Conservation (phyloP, 257 asterid genomes). For the Cinchona pubescens region DNA sequence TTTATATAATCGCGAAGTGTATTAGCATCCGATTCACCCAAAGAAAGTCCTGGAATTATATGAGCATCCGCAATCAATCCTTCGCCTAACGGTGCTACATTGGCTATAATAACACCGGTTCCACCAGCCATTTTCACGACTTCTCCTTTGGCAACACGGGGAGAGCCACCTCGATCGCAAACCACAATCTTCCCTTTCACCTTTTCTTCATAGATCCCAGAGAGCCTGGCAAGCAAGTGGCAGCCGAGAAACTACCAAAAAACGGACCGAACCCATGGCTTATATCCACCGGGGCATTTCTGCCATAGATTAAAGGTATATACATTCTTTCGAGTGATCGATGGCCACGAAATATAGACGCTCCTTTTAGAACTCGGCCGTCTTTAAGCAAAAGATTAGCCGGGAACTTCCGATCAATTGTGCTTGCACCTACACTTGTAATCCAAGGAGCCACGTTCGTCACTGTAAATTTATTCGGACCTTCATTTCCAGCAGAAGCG, state of each 20-base stretch:
- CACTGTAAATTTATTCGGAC: conserved; percentile 61
- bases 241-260: conserved; percentile 37
- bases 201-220: conserved; percentile 42
- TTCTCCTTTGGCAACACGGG: conserved; percentile 69
- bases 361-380: conserved; percentile 52
- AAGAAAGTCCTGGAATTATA: conserved; percentile 58
- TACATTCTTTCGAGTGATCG: conserved; percentile 25
- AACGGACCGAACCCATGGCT: conserved; percentile 22
- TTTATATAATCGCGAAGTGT: conserved; percentile 40
- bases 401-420: conserved; percentile 69
- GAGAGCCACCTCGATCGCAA: conserved; percentile 72
- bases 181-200: conserved; percentile 73
- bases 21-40: conserved; percentile 50
- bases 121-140: conserved; percentile 68
- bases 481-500: conserved; percentile 85
- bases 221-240: conserved; percentile 49
- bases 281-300: conserved; percentile 43
- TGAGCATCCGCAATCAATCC: conserved; percentile 81
- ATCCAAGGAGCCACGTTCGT: conserved; percentile 89
- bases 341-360: conserved; percentile 49
- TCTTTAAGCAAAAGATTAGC: conserved; percentile 61
- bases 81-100: conserved; percentile 74
- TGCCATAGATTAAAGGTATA: conserved; percentile 55
- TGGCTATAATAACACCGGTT: conserved; percentile 64
- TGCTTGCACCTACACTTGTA: conserved; percentile 84